Base-by-base conservation (phyloP, 108 stramenopile genomes). In the Stephanodiscus minutulus region DNA sequence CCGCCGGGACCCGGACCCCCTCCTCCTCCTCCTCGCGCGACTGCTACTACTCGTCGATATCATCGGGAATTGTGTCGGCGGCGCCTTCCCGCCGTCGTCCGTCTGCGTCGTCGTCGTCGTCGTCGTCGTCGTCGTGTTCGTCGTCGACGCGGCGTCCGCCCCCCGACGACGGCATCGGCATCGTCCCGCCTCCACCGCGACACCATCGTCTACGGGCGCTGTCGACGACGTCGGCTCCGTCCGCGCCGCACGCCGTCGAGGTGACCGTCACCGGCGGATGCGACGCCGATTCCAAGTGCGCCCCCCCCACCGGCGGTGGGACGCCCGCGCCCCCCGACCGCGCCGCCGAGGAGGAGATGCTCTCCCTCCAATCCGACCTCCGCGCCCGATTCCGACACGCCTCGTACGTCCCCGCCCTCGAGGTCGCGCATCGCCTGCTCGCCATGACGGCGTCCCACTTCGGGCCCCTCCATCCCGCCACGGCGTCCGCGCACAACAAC, bases 401-500 rank as follows among this genome's bases (percentile, higher is more conserved):
- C 20, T 61, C 84, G 21, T 92, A 88, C 71, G 39, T 49, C 17
- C 53, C 77, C n/a, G 89, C 88, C 12, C 81, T 95, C 39, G 49
- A 70, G 28, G 37, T 61, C 1, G 70, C 90, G 0, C n/a, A n/a
- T n/a, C n/a, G n/a, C n/a, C n/a, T n/a, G n/a, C n/a, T n/a, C n/a
- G n/a, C n/a, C n/a, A n/a, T n/a, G n/a, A n/a, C n/a, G 31, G 31
- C 70, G 46, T 46, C 65, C 21, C 88, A 86, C 59, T 92, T 91
- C 82, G 89, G 90, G 29, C 66, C 60, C 29, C 69, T 85, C 35
- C 93, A 95, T 75, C 93, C 93, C 4, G 93, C 90, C 31, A 91
- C 91, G 46, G 93, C 93, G 13, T 76, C 81, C 29, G 93, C 91
- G 9, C 85, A 89, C 69, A 91, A 91, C 43, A 92, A 95, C 68